These are phyloP conservation scores for Volvox africanus DNA, from an alignment of 139 green algal genomes.

Conservation along the genomic window DNA sequence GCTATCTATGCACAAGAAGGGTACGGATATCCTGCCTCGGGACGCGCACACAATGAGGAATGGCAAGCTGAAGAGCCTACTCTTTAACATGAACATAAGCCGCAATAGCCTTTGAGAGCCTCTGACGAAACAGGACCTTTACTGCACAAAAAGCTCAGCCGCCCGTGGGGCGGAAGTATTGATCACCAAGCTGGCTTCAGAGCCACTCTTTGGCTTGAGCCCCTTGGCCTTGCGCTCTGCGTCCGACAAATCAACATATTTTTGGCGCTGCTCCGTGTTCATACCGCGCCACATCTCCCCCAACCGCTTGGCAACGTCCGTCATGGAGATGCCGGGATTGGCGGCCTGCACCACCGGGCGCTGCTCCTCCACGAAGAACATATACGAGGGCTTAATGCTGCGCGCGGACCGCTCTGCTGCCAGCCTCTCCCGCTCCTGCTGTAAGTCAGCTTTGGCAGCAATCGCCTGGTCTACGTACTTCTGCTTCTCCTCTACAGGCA, in stretches of 20 bases:
- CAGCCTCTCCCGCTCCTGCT: slow-evolving; percentile 1
- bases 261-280: background rate
- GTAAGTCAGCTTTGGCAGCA: background rate
- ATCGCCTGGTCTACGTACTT: background rate
- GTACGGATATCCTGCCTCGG: too few relatives aligned
- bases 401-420: background rate
- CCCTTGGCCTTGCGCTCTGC: slow-evolving; percentile 21
- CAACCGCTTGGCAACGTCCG: background rate
- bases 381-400: background rate
- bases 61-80: too few relatives aligned
- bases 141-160: too few relatives aligned
- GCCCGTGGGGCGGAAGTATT: too few relatives aligned
- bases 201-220: background rate
- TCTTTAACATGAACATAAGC: too few relatives aligned
- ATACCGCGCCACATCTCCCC: background rate
- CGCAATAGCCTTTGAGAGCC: too few relatives aligned
- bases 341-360: background rate
- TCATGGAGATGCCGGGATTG: background rate
- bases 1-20: too few relatives aligned
- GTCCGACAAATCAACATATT: background rate
- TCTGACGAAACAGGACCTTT: too few relatives aligned
- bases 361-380: background rate
- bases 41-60: too few relatives aligned
- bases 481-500: background rate
- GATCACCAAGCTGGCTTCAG: too few relatives aligned